Conservation (phyloP, 805 yeast genomes). For the Wickerhamomyces canadensis region DNA sequence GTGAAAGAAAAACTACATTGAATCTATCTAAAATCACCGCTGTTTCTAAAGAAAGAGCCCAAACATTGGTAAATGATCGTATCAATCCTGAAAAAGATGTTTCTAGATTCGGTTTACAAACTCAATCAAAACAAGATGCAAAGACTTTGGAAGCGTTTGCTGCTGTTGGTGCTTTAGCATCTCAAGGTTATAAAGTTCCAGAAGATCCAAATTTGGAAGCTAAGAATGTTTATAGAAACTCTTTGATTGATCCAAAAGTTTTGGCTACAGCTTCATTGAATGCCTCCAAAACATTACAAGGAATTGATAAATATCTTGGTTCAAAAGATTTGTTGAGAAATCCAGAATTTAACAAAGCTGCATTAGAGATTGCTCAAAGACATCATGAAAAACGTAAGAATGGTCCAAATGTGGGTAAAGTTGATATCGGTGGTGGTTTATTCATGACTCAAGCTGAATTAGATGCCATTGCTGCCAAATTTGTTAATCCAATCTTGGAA, state of each 20-base stretch:
- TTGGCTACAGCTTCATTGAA: constrained; percentile 47
- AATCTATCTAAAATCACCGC: constrained; percentile 47
- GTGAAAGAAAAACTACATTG: constrained; percentile 36
- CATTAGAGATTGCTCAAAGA: constrained; percentile 71
- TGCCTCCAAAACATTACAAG: constrained; percentile 36
- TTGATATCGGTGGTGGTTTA: constrained; percentile 86
- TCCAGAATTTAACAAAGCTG: constrained; percentile 62
- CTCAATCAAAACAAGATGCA: constrained; percentile 35
- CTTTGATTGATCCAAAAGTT: constrained; percentile 37
- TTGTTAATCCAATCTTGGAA: constrained; percentile 77
- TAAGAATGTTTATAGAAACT: constrained; percentile 26
- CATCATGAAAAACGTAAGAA: constrained; percentile 52
- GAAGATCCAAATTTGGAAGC: constrained; percentile 42
- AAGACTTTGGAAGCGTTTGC: constrained; percentile 43
- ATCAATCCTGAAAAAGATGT: constrained; percentile 24
- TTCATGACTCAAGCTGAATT: constrained; percentile 71
- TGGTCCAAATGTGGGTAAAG: constrained; percentile 37
- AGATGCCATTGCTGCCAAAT: constrained; percentile 68
- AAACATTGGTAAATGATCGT: constrained; percentile 24
- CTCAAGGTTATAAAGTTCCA: constrained; percentile 35
- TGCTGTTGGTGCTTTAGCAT: constrained; percentile 50
- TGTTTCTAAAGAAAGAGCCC: constrained; percentile 39
- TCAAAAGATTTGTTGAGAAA: constrained; percentile 35
- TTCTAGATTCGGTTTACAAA: constrained; percentile 34
- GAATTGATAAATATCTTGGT: constrained; percentile 36